These are phyloP conservation scores for Saturnispora sekii DNA, from an alignment of 805 yeast species.

Conservation along the genomic window DNA sequence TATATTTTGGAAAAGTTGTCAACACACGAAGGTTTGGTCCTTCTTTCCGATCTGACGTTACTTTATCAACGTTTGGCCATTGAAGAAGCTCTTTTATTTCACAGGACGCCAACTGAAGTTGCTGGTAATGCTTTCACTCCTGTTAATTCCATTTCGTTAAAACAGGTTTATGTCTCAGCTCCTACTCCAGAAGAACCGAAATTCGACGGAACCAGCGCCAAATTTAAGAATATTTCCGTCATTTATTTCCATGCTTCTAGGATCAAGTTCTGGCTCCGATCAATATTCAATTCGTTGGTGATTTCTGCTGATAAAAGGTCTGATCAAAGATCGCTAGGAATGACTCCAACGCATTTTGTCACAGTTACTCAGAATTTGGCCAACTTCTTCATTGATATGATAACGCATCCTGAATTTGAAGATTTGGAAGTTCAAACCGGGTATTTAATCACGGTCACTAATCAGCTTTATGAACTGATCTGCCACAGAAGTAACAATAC, in stretches of 20 bases:
- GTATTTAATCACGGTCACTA: slow-evolving; percentile 17
- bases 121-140: slow-evolving; percentile 31
- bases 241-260: slow-evolving; percentile 41
- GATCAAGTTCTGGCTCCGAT: slow-evolving; percentile 34
- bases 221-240: slow-evolving; percentile 53
- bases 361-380: slow-evolving; percentile 21
- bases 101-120: slow-evolving; percentile 37
- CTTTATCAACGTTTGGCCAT: slow-evolving; percentile 42
- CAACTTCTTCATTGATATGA: slow-evolving; percentile 12
- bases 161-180: slow-evolving; percentile 35
- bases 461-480: slow-evolving; percentile 19
- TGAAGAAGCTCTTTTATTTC: slow-evolving; percentile 49
- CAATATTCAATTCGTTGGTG: slow-evolving; percentile 23
- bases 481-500: slow-evolving; percentile 18
- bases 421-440: slow-evolving; percentile 20
- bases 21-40: slow-evolving; percentile 30
- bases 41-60: slow-evolving; percentile 33
- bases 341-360: slow-evolving; percentile 22
- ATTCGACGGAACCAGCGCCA: slow-evolving; percentile 42
- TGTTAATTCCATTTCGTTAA: slow-evolving; percentile 29
- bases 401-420: slow-evolving; percentile 14
- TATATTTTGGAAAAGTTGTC: slow-evolving; percentile 35
- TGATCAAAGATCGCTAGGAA: slow-evolving; percentile 25
- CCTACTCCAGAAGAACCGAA: slow-evolving; percentile 28
- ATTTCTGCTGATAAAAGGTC: slow-evolving; percentile 33